These are phyloP conservation scores for Aspergillus olivimuriae DNA, from an alignment of 495 filamentous ascomycete species.

Conservation along the genomic window DNA sequence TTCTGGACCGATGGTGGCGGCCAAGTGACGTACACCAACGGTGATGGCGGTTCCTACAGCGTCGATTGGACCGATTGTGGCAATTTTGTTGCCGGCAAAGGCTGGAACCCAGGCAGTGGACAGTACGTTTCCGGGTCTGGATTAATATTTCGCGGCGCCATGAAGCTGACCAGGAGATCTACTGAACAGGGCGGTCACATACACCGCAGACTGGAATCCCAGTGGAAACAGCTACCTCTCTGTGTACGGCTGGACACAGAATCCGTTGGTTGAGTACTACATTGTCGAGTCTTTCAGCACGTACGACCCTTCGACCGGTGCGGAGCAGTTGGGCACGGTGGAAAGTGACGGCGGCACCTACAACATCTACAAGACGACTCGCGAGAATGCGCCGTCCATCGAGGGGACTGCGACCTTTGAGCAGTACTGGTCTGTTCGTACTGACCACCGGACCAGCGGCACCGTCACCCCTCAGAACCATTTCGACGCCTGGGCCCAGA, in stretches of 20 bases:
- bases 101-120: conserved; percentile 47
- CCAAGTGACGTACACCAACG: conserved; percentile 51
- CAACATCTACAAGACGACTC: conserved; percentile 54
- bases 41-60: conserved; percentile 47
- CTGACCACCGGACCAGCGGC: conserved; percentile 44
- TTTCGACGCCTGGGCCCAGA: conserved; percentile 54
- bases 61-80: conserved; percentile 48
- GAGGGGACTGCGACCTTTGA: conserved; percentile 53
- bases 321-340: conserved; percentile 47
- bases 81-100: conserved; percentile 58
- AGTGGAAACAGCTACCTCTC: conserved; percentile 53
- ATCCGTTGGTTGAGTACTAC: conserved; percentile 59
- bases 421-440: conserved; percentile 58
- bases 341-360: conserved; percentile 55
- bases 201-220: conserved; percentile 46
- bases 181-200: conserved; percentile 41
- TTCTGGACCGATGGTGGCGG: conserved; percentile 54
- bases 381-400: conserved; percentile 54
- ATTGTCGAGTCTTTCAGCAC: conserved; percentile 52
- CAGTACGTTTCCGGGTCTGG: conserved; percentile 20
- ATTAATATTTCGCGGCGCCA: not conserved
- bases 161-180: not conserved
- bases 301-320: conserved; percentile 43
- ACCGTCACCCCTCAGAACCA: conserved; percentile 49
- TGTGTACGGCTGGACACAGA: conserved; percentile 58